These are phyloP conservation scores for Porodaedalea pini DNA, from an alignment of 1,284 basidiomycete species.

Conservation along the genomic window DNA sequence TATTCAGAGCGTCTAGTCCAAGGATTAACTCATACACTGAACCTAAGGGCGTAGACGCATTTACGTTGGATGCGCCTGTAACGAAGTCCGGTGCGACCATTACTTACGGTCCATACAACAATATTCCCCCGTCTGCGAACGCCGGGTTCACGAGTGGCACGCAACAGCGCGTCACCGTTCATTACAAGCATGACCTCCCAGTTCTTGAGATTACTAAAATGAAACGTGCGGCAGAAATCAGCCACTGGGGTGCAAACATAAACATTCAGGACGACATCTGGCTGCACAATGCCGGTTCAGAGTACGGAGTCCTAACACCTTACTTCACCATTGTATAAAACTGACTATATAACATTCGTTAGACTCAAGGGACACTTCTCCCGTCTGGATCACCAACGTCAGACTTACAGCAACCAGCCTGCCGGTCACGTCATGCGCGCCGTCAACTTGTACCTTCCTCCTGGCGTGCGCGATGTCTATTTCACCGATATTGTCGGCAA, in stretches of 20 bases:
- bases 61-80: slow-evolving; percentile 52
- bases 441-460: slow-evolving; percentile 73
- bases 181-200: slow-evolving; percentile 80
- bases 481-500: slow-evolving; percentile 93
- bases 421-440: slow-evolving; percentile 71
- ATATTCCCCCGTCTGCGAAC: slow-evolving; percentile 61
- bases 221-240: slow-evolving; percentile 82
- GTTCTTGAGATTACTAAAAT: slow-evolving; percentile 74
- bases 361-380: slow-evolving; percentile 97
- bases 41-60: slow-evolving; percentile 52
- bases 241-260: slow-evolving; percentile 95
- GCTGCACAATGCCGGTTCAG: slow-evolving; percentile 84
- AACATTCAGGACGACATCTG: slow-evolving; percentile 89
- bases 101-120: slow-evolving; percentile 85
- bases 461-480: slow-evolving; percentile 78
- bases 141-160: slow-evolving; percentile 52
- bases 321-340: slow-evolving; percentile 8
- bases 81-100: slow-evolving; percentile 79
- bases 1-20: slow-evolving; percentile 58
- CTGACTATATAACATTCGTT: not conserved
- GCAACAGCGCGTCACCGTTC: slow-evolving; percentile 68
- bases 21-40: slow-evolving; percentile 67
- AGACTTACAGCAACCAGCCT: slow-evolving; percentile 60
- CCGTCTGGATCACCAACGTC: slow-evolving; percentile 81
- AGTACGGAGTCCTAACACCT: slow-evolving; percentile 51